A percentile compares a stretch with the other conserved stretches of the same genome.
Conservation (phyloP, 2,329 filamentous ascomycete species). For the Hypoxylon sp. region DNA sequence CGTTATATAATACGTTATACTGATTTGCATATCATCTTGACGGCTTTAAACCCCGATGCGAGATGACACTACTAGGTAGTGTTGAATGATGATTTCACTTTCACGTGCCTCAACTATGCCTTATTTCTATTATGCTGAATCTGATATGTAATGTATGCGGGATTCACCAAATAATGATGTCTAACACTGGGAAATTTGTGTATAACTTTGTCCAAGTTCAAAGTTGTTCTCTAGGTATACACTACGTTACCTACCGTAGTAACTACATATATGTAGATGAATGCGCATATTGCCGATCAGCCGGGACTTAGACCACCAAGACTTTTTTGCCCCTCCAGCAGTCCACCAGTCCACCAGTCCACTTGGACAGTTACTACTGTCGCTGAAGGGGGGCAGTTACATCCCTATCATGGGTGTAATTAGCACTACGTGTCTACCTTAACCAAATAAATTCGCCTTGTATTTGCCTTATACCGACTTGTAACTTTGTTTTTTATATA, state of each 20-base stretch:
- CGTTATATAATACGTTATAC: not conserved
- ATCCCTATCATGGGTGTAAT: constrained; percentile 12
- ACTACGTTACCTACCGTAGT: too few relatives aligned
- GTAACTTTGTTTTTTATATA: constrained; percentile 12
- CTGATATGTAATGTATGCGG: not conserved
- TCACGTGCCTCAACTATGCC: not conserved
- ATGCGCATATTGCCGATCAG: constrained; percentile 30
- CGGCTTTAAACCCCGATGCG: not conserved
- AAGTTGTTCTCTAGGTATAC: not conserved
- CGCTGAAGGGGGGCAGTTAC: constrained; percentile 22
- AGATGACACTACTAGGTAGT: not conserved
- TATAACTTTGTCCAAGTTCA: not conserved
- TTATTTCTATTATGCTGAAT: not conserved
- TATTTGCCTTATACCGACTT: constrained; percentile 12
- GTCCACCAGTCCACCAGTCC: constrained; percentile 10
- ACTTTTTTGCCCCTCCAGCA: constrained; percentile 38
- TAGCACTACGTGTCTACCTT: constrained; percentile 25
- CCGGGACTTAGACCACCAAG: constrained; percentile 28
- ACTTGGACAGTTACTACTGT: not conserved
- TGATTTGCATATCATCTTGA: not conserved
- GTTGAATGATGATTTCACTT: not conserved
- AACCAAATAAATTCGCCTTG: constrained; percentile 6
- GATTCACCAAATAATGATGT: constrained; percentile 3
- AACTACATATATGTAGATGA: not conserved
- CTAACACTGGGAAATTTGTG: not conserved